A percentile compares a stretch with the other conserved stretches of the same genome.
Evolutionary conservation across 164 flowering plant genomes (phyloP).

Genomic region (Tetracentron sinense): DNA sequence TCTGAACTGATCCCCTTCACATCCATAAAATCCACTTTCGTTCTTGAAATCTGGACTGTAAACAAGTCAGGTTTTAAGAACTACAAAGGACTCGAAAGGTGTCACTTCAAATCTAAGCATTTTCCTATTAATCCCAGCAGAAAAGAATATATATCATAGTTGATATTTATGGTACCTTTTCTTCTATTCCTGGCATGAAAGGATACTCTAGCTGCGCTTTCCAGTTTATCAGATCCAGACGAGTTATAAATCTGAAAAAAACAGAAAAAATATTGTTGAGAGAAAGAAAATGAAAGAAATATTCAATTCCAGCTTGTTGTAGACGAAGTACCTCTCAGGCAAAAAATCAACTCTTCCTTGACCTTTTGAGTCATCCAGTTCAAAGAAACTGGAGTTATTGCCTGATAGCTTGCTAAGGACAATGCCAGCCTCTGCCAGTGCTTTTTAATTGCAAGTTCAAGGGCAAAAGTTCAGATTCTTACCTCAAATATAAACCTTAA

Average conservation of each 20-base stretch:
- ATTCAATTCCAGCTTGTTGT: not conserved
- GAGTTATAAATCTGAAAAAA: constrained; percentile 52
- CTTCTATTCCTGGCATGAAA: constrained; percentile 31
- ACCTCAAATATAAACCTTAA: not conserved
- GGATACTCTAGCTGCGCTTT: constrained; percentile 73
- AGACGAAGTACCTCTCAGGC: constrained; percentile 68
- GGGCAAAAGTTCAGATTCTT: constrained; percentile 10
- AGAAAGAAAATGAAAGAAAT: not conserved
- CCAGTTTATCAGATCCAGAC: constrained; percentile 80
- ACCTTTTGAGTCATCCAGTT: constrained; percentile 18
- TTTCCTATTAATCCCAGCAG: not conserved
- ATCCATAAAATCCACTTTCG: constrained; percentile 60
- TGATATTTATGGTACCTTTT: constrained; percentile 45
- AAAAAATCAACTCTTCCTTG: constrained; percentile 35
- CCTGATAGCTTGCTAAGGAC: constrained; percentile 62
- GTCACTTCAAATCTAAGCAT: constrained; percentile 2
- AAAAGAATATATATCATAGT: not conserved
- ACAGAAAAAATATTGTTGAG: constrained; percentile 4
- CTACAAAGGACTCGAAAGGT: constrained; percentile 20
- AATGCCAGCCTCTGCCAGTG: constrained; percentile 88
- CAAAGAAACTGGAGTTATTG: constrained; percentile 18
- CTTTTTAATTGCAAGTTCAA: constrained; percentile 29
- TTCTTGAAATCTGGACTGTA: constrained; percentile 91
- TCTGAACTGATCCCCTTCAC: constrained; percentile 46
- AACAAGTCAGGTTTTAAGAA: constrained; percentile 65